Base-by-base conservation (phyloP, 768 basidiomycete species). In the Tricholoma sp. region DNA sequence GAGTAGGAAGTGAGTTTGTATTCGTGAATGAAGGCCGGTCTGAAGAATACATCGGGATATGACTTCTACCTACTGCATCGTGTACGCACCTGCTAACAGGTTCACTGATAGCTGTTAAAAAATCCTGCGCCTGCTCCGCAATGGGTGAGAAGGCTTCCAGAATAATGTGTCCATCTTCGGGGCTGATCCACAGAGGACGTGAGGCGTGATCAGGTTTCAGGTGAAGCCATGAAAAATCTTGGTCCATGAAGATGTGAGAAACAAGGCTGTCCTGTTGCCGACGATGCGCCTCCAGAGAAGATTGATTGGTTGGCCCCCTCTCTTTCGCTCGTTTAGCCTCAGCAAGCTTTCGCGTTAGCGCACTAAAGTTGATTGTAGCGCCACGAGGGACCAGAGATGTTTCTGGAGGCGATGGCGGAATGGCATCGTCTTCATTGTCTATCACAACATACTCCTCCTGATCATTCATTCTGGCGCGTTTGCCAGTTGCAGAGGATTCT, bases 1-100 rank as follows among this genome's bases (percentile, higher is more conserved):
- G 96, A 98, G 72, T 98, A 97, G 45, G 94, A 89, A 56, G 96
- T 98, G 68, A 99, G 84, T 74, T 96, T 94, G 80, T 98, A 99
- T 78, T 98, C 97, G 75, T 99, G 96, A 60, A 98, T 95, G 74
- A 96, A 94, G 49, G 93, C 87, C 52, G 97, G 97, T 78, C 96
- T 96, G 67, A 34, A 60, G 61, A 48, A 61, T 49, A 44, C 53
- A 62, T 42, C 59, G 63, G 62, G 59, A 53, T 64, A 63, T 53
- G 54, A 59, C 62, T 44, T 57, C 66, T 73, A 76, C 73, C 58
- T 50, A 55, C 42, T 53, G 55, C 31, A 52, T 37, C 57, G 52
- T 47, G 54, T 65, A 78, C 91, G 72, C 72, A 96, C 94, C 94
- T 88, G 80, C 94, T 98, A 66, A 98, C 94, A 63, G 97, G 97